Conservation (phyloP, 768 basidiomycete species). For the Lactarius vividus region DNA sequence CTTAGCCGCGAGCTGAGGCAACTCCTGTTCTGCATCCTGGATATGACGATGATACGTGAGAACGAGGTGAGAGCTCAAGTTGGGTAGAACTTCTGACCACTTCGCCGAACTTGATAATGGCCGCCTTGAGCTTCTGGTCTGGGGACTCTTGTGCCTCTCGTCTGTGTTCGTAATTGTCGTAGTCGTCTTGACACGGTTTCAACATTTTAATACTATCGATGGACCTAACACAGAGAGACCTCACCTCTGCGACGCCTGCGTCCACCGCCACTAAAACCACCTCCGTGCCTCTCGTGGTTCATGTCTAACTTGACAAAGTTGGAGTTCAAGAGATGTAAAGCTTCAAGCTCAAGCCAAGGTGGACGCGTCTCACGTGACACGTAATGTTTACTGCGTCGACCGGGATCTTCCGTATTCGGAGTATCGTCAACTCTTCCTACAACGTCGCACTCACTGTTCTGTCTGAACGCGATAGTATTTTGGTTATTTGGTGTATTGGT, state of each 20-base stretch:
- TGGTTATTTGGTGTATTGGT: constrained; percentile 6
- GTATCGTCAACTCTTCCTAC: neutral
- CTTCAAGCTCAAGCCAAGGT: neutral
- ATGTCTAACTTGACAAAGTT: constrained; percentile 34
- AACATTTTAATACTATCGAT: neutral
- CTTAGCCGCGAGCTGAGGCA: constrained; percentile 61
- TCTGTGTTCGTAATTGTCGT: constrained; percentile 56
- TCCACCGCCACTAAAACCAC: constrained; percentile 34
- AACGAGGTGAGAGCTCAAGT: neutral
- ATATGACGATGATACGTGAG: constrained; percentile 1
- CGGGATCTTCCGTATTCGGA: constrained; percentile 16
- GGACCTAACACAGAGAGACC: constrained; percentile 12
- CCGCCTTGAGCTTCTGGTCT: constrained; percentile 63
- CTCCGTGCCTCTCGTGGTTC: constrained; percentile 54
- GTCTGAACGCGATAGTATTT: neutral
- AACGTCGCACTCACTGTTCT: neutral
- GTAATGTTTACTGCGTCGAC: neutral
- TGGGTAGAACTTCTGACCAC: constrained; percentile 53
- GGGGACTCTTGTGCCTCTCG: constrained; percentile 65
- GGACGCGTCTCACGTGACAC: constrained; percentile 12
- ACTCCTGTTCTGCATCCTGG: constrained; percentile 70
- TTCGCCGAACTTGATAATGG: constrained; percentile 75
- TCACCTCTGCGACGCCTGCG: constrained; percentile 30
- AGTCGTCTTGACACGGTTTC: constrained; percentile 50
- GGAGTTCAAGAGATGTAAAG: neutral